These are phyloP conservation scores for Xylaria sp. DNA, from an alignment of 2,329 filamentous ascomycete genomes.

Conservation along the genomic window DNA sequence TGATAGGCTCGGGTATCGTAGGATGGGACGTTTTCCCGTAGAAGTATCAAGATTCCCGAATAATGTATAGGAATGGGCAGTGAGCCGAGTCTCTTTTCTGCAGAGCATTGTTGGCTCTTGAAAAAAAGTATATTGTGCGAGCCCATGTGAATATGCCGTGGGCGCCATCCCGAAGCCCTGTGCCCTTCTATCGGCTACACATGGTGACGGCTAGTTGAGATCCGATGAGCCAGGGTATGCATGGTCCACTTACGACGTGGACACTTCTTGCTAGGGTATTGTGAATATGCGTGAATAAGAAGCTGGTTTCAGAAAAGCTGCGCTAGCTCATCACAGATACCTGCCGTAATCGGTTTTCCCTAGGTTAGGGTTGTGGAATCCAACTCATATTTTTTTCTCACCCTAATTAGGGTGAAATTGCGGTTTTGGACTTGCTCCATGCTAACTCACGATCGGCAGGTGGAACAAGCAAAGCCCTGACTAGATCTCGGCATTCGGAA, in stretches of 20 bases:
- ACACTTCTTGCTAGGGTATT: constrained; percentile 12
- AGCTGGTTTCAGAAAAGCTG: constrained; percentile 1
- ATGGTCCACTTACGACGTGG: constrained; percentile 27
- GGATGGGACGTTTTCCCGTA: background rate
- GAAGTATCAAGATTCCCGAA: background rate
- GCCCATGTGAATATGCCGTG: background rate
- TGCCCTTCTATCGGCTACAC: background rate
- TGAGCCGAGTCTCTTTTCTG: background rate
- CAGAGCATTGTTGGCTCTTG: background rate
- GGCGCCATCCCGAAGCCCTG: background rate
- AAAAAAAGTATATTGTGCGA: background rate
- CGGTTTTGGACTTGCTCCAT: constrained; percentile 1
- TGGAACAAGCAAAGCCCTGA: constrained; percentile 6
- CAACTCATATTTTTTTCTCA: background rate
- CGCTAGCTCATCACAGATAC: constrained; percentile 16
- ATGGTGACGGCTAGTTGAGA: background rate
- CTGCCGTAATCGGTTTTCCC: background rate
- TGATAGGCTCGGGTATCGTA: constrained; percentile 2
- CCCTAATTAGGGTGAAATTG: constrained; percentile 4
- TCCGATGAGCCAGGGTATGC: constrained; percentile 2
- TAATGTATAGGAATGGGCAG: background rate
- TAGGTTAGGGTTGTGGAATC: background rate
- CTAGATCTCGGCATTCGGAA: constrained; percentile 18
- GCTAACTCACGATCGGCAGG: constrained; percentile 8
- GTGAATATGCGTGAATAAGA: background rate